Conservation (phyloP, 352 stramenopile species). For the Pythium sukuiense region DNA sequence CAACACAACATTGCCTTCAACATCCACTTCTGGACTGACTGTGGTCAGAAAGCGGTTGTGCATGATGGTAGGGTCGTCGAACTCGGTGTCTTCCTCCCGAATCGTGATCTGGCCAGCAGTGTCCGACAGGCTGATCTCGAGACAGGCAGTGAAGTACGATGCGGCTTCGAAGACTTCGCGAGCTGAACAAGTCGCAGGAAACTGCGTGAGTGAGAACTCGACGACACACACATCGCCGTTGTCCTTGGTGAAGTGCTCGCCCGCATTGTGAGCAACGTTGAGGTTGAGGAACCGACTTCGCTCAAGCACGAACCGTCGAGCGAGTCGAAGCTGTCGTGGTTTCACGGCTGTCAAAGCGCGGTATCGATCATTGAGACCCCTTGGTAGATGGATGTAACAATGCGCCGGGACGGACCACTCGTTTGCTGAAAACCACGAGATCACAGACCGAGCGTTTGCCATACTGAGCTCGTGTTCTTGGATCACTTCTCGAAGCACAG, state of each 20-base stretch:
- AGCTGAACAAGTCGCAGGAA: not conserved
- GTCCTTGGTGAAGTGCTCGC: slow-evolving; percentile 44
- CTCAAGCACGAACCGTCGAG: slow-evolving; percentile 36
- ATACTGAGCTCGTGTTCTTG: slow-evolving; percentile 35
- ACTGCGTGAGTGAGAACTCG: slow-evolving; percentile 31
- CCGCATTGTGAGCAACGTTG: slow-evolving; percentile 32
- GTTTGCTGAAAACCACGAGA: slow-evolving; percentile 28
- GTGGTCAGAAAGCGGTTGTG: slow-evolving; percentile 16
- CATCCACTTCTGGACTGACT: slow-evolving; percentile 23
- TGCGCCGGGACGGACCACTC: slow-evolving; percentile 18
- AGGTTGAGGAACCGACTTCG: slow-evolving; percentile 44
- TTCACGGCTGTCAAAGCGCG: slow-evolving; percentile 34
- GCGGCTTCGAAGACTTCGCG: slow-evolving; percentile 16
- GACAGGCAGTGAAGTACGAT: slow-evolving; percentile 17
- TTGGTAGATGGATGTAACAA: slow-evolving; percentile 44
- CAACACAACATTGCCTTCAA: slow-evolving; percentile 26
- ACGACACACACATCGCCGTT: slow-evolving; percentile 40
- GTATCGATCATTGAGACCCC: slow-evolving; percentile 28
- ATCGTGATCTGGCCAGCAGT: slow-evolving; percentile 19
- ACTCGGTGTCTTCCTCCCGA: slow-evolving; percentile 18
- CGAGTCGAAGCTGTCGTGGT: slow-evolving; percentile 38
- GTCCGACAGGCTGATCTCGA: slow-evolving; percentile 27
- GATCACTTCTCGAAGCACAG: slow-evolving; percentile 26
- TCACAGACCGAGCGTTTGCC: slow-evolving; percentile 33
- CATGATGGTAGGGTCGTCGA: slow-evolving; percentile 4